Conservation (phyloP, 169 alveolate species). For the Eimeria falciformis region DNA sequence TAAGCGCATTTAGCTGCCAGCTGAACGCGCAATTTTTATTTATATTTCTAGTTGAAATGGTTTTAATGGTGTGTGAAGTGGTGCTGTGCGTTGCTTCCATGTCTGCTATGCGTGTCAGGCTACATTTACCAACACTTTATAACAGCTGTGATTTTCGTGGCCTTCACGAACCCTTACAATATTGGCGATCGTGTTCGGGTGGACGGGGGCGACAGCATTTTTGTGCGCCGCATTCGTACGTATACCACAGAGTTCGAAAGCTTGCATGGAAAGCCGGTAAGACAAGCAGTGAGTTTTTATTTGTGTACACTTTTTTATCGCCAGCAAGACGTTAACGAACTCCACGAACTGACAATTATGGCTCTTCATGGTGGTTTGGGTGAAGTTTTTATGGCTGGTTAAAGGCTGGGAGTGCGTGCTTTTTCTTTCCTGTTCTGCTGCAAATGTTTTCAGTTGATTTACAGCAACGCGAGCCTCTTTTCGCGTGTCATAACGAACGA, state of each 20-base stretch:
- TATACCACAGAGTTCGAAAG: constrained; percentile 76
- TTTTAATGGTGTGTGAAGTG: no score
- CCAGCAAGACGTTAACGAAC: no score
- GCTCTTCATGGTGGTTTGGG: no score
- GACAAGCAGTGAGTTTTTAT: no score
- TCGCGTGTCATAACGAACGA: constrained; percentile 73
- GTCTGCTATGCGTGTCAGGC: no score
- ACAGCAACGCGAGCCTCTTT: constrained; percentile 63
- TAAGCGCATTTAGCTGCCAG: neutral
- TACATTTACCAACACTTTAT: constrained; percentile 71
- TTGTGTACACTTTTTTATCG: no score
- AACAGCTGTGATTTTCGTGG: constrained; percentile 66
- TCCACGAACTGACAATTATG: no score
- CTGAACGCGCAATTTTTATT: no score
- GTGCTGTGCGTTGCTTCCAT: no score
- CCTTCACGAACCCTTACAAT: constrained; percentile 66
- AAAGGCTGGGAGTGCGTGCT: neutral
- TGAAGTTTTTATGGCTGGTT: no score
- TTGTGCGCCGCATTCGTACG: constrained; percentile 72
- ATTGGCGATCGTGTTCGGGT: constrained; percentile 75
- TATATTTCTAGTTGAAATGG: no score
- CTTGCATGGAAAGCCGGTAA: constrained; percentile 72
- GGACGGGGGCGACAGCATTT: constrained; percentile 70
- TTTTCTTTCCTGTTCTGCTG: neutral
- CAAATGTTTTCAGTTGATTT: constrained; percentile 9